These are phyloP conservation scores for Hymenoscyphus salicellus DNA, from an alignment of 2,329 filamentous ascomycete species.

Conservation along the genomic window DNA sequence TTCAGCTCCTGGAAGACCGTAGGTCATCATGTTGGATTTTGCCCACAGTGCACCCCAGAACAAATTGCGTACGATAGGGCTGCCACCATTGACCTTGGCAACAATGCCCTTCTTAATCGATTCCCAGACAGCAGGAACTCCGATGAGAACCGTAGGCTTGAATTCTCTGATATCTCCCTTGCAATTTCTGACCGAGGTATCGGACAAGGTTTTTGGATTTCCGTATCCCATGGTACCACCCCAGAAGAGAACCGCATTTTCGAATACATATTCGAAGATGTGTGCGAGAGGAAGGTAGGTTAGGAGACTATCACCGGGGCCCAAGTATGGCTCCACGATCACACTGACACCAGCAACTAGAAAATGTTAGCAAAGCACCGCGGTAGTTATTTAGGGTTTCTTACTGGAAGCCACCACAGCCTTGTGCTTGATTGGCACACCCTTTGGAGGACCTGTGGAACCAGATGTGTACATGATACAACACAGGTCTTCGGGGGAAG, in stretches of 20 bases:
- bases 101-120: conserved; percentile 94
- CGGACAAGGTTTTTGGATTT: conserved; percentile 82
- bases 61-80: conserved; percentile 67
- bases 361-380: conserved; percentile 17
- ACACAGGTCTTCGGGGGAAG: conserved; percentile 72
- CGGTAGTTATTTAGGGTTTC: conserved; percentile 58
- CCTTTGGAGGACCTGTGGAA: conserved; percentile 85
- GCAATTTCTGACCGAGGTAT: conserved; percentile 82
- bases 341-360: conserved; percentile 75
- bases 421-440: conserved; percentile 79
- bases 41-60: conserved; percentile 68
- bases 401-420: conserved; percentile 76
- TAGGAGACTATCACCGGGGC: conserved; percentile 73
- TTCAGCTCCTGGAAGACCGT: conserved; percentile 62
- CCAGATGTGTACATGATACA: conserved; percentile 88
- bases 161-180: conserved; percentile 92
- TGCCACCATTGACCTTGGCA: conserved; percentile 62
- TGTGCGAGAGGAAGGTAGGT: conserved; percentile 93
- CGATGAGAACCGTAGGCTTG: conserved; percentile 82
- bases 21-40: conserved; percentile 57
- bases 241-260: conserved; percentile 85
- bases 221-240: conserved; percentile 93
- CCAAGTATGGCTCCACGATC: conserved; percentile 74
- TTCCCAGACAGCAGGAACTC: conserved; percentile 96
- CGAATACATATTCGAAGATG: conserved; percentile 94